phyloP scores from a whole-genome alignment of 345 rosid species.

The Eucalyptus shirleyi region DNA sequence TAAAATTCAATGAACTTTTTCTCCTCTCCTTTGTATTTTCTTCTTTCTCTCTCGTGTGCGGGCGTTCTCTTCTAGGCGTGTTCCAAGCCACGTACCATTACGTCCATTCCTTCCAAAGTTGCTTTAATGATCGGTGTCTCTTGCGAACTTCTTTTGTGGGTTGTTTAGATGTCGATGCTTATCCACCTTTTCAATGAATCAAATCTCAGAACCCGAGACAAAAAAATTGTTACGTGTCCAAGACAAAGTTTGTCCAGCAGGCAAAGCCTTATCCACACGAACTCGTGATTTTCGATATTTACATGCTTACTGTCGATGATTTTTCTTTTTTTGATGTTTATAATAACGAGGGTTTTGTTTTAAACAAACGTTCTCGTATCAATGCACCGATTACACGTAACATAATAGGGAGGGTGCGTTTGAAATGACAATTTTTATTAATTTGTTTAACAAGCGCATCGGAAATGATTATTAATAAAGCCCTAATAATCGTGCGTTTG shows the following conservation, averaged over 20 bases:
- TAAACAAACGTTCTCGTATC: background rate
- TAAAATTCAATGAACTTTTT: background rate
- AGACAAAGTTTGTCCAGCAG: background rate
- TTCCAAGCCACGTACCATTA: background rate
- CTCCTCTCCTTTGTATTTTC: background rate
- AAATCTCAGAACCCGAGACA: background rate
- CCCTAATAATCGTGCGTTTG: background rate
- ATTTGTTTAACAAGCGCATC: background rate
- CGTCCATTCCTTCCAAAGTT: background rate
- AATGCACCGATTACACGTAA: background rate
- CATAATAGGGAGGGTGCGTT: fast-evolving
- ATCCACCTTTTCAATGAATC: background rate
- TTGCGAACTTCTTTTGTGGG: background rate
- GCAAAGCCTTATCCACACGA: background rate
- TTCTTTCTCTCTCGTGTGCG: background rate
- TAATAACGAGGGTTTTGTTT: background rate
- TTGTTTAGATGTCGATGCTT: background rate
- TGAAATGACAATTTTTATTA: background rate
- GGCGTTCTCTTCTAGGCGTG: background rate
- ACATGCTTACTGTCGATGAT: background rate
- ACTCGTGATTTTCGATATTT: background rate
- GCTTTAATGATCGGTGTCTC: background rate
- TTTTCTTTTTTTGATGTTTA: background rate
- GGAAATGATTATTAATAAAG: background rate
- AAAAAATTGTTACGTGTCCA: background rate